Conservation (phyloP, 2,329 filamentous ascomycete genomes). For the Colletotrichum plurivorum region DNA sequence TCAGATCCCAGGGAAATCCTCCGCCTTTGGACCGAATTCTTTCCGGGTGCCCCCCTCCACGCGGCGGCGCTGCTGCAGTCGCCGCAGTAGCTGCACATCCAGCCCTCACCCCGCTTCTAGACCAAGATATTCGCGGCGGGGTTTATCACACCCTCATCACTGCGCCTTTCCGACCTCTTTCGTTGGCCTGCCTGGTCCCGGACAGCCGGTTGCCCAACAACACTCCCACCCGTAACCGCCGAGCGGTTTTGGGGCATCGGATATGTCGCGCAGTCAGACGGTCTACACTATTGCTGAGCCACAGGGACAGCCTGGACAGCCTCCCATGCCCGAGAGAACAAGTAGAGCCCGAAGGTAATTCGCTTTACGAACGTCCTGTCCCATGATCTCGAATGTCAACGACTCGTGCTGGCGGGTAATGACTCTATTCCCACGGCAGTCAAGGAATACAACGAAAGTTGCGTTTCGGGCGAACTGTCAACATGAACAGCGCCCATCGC, state of each 20-base stretch:
- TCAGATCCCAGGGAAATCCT: constrained; percentile 33
- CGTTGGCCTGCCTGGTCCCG: constrained; percentile 30
- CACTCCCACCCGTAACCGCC: constrained; percentile 15
- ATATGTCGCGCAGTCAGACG: constrained; percentile 36
- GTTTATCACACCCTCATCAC: constrained; percentile 35
- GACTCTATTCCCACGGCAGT: too few species aligned
- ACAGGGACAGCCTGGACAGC: constrained; percentile 35
- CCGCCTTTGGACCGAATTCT: constrained; percentile 38
- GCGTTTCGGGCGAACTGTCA: too few species aligned
- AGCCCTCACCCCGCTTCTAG: constrained; percentile 36
- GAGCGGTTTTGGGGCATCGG: neutral
- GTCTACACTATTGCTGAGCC: constrained; percentile 23
- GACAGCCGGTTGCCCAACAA: constrained; percentile 28
- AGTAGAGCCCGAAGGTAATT: too few species aligned
- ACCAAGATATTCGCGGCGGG: constrained; percentile 36
- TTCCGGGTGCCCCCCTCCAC: constrained; percentile 27
- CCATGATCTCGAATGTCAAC: too few species aligned
- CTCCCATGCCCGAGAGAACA: constrained; percentile 26
- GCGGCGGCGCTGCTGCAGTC: constrained; percentile 31
- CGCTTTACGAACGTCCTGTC: too few species aligned
- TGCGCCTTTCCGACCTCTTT: constrained; percentile 38
- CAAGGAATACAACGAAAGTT: too few species aligned
- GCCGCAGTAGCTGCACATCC: constrained; percentile 31
- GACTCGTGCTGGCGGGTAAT: too few species aligned
- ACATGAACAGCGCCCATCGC: too few species aligned